A percentile compares a stretch with the other conserved stretches of the same genome.
Conservation (phyloP, 306 rosid genomes). For the Trifolium subterraneum region DNA sequence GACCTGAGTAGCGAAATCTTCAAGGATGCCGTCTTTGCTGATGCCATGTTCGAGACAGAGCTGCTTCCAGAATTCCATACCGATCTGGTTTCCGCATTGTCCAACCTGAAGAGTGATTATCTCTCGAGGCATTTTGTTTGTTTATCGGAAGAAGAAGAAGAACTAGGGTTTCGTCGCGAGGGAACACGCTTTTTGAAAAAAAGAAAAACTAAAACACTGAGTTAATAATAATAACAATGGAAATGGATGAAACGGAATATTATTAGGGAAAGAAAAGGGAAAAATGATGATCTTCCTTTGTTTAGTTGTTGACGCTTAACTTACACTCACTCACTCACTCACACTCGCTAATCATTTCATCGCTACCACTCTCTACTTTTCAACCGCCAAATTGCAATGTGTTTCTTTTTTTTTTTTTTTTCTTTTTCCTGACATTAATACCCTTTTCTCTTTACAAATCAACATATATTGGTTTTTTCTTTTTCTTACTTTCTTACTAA, state of each 20-base stretch:
- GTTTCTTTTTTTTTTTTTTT: neutral
- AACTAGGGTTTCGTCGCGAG: conserved; percentile 62
- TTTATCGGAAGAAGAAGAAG: too few relatives aligned
- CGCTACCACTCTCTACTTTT: neutral
- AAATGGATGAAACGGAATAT: conserved; percentile 17
- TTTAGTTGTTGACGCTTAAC: neutral
- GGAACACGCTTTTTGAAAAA: conserved; percentile 30
- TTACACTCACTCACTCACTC: conserved; percentile 12
- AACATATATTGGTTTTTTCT: too few relatives aligned
- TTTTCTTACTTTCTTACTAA: too few relatives aligned
- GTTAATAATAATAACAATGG: neutral
- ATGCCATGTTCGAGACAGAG: conserved; percentile 98
- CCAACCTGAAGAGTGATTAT: conserved; percentile 97
- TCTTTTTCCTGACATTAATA: neutral
- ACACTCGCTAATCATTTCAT: neutral
- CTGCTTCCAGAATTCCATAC: conserved; percentile 99
- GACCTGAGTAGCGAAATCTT: conserved; percentile 97
- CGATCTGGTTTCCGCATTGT: conserved; percentile 99
- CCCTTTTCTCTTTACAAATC: neutral
- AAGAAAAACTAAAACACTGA: neutral
- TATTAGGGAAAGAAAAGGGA: too few relatives aligned
- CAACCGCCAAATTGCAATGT: neutral
- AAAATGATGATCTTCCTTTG: neutral
- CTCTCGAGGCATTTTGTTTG: conserved; percentile 77
- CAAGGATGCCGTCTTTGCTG: conserved; percentile 97